Conservation (phyloP, 2,329 filamentous ascomycete species). For the Setomelanomma holmii region DNA sequence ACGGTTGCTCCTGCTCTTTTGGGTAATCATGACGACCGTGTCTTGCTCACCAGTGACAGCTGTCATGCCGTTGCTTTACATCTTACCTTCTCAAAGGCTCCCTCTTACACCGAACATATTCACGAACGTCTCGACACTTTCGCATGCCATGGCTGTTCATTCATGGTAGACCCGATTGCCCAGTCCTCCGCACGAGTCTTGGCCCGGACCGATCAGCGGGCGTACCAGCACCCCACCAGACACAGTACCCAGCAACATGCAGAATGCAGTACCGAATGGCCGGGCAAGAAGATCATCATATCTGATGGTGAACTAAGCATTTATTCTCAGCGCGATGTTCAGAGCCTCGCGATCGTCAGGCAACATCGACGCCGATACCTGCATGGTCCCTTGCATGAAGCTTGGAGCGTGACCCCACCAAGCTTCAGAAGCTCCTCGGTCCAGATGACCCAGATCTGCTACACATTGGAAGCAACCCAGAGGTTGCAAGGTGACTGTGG, state of each 20-base stretch:
- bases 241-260: not conserved
- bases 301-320: not conserved
- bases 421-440: not conserved
- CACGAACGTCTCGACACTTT: no score
- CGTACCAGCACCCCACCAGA: not conserved
- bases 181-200: no score
- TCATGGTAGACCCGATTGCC: no score
- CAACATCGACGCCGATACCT: not conserved
- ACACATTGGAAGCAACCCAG: no score
- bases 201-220: not conserved
- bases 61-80: no score
- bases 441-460: not conserved
- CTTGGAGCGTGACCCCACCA: not conserved
- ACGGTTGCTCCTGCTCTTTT: constrained; percentile 1
- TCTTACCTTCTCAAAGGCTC: no score
- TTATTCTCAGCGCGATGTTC: not conserved
- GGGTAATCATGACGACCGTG: constrained; percentile 8
- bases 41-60: not conserved
- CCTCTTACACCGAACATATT: no score
- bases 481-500: no score
- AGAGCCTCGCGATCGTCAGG: not conserved
- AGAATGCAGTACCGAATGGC: not conserved
- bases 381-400: not conserved
- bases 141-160: no score
- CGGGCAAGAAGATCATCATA: not conserved